Percentiles rank a stretch among this genome's conserved stretches.
phyloP scores from a whole-genome alignment of 108 stramenopile species.

The Heterococcus sp. region DNA sequence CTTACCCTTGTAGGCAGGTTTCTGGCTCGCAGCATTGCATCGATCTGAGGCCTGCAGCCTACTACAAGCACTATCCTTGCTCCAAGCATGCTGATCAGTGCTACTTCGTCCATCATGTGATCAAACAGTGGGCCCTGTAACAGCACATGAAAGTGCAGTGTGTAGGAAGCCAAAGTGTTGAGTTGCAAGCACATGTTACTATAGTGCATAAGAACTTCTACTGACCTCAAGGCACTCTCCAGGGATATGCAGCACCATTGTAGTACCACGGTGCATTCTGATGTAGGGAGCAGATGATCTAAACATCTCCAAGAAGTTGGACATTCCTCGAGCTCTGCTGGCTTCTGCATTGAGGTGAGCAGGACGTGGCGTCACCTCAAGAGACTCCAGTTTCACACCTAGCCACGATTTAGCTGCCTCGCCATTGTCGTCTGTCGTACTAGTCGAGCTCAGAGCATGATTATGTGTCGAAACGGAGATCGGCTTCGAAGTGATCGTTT shows the following conservation, averaged over 20 bases:
- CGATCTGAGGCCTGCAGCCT: constrained; percentile 59
- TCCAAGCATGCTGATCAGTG: constrained; percentile 79
- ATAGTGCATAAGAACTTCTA: constrained; percentile 3
- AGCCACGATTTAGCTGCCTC: background rate
- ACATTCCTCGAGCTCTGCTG: background rate
- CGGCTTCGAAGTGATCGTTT: too few relatives aligned
- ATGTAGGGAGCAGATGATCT: constrained; percentile 86
- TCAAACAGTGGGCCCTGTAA: constrained; percentile 62
- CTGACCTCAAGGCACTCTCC: constrained; percentile 53
- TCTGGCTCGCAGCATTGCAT: constrained; percentile 35
- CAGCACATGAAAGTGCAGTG: too few relatives aligned
- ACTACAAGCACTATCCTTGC: constrained; percentile 76
- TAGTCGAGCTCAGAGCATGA: too few relatives aligned
- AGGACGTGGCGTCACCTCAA: background rate
- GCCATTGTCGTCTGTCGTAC: too few relatives aligned
- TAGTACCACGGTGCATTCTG: constrained; percentile 77
- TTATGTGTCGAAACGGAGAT: too few relatives aligned
- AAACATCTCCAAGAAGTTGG: constrained; percentile 80
- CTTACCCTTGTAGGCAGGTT: constrained; percentile 52
- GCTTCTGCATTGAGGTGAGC: background rate
- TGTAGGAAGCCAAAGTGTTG: too few relatives aligned
- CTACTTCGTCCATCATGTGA: constrained; percentile 82
- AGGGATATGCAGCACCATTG: constrained; percentile 81
- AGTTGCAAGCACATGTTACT: too few relatives aligned
- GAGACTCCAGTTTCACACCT: background rate